Evolutionary conservation across 2,329 filamentous ascomycete species (phyloP), one percentile per base, ranked within the genome.

Genomic region (Exserohilum turcica): DNA sequence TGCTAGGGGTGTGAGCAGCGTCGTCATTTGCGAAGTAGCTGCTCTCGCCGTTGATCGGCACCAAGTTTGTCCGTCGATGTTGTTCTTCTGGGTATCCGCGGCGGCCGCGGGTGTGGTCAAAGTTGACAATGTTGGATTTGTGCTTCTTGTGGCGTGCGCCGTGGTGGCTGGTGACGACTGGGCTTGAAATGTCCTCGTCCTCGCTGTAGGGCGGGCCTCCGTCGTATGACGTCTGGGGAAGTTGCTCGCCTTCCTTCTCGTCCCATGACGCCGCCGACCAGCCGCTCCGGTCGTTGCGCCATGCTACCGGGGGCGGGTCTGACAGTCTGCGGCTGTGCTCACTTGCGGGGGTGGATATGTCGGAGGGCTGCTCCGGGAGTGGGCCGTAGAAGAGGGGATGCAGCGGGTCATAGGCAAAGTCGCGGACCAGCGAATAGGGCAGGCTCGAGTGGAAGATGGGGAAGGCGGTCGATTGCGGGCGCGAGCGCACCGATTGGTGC

Each of bases 341-440:
- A 74, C 90, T 94, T 13, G 84, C 86, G 8, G 93, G 92, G 0
- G 92, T 96, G n/a, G 89, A 92, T 63, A 89, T 82, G 52, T 87
- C 88, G 0, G 92, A 95, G n/a, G 86, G 85, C 21, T 85, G 81
- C 64, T 92, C 88, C 32, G 88, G 88, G 13, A 91, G 87, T n/a
- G 93, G 90, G 1, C 94, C 94, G 80, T 96, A 96, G 79, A 97
- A 94, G 75, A 97, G 82, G 37, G 91, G 92, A 74, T 97, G 90
- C 49, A 83, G 82, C 21, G 84, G 73, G 28, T 91, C 86, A 73
- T 97, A 99, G 63, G 94, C 94, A 77, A 97, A 99, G 80, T 99
- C 94, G 68, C 94, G 89, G 61, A 99, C 92, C 38, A 91, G 81
- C n/a, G 92, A 87, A 74, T 97, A 97, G 6, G 90, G 77, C 15